Evolutionary conservation across 768 basidiomycete species (phyloP).

Genomic region (Mycena crocata): DNA sequence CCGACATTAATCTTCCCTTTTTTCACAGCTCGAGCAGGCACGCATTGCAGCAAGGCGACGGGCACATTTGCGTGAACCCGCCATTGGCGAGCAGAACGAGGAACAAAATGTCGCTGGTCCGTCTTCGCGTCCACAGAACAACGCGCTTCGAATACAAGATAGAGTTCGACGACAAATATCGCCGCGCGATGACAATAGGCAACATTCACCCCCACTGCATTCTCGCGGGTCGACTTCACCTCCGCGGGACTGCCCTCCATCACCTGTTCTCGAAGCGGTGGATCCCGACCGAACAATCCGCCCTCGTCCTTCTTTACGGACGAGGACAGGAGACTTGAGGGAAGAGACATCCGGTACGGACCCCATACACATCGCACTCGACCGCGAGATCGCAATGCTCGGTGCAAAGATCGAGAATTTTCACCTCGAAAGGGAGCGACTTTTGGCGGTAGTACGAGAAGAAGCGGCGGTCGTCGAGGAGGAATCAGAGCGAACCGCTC

Average conservation of each 20-base stretch:
- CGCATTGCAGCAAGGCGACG: not conserved
- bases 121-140: not conserved
- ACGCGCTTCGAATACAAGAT: not conserved
- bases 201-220: not conserved
- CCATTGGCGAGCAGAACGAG: no score
- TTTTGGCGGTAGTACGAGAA: constrained; percentile 16
- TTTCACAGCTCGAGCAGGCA: not conserved
- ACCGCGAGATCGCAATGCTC: constrained; percentile 50
- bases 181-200: not conserved
- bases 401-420: constrained; percentile 51
- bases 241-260: not conserved
- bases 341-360: no score
- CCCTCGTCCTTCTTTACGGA: not conserved
- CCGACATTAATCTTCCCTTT: not conserved
- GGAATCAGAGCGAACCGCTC: not conserved
- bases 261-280: not conserved
- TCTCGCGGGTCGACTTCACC: not conserved
- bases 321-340: not conserved
- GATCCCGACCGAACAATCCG: constrained; percentile 22
- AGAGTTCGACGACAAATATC: not conserved
- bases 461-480: not conserved
- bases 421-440: constrained; percentile 47
- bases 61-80: no score
- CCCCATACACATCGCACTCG: constrained; percentile 37
- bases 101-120: not conserved